Evolutionary conservation across 2,329 filamentous ascomycete genomes (phyloP).

Genomic region (Grosmannia huntii): DNA sequence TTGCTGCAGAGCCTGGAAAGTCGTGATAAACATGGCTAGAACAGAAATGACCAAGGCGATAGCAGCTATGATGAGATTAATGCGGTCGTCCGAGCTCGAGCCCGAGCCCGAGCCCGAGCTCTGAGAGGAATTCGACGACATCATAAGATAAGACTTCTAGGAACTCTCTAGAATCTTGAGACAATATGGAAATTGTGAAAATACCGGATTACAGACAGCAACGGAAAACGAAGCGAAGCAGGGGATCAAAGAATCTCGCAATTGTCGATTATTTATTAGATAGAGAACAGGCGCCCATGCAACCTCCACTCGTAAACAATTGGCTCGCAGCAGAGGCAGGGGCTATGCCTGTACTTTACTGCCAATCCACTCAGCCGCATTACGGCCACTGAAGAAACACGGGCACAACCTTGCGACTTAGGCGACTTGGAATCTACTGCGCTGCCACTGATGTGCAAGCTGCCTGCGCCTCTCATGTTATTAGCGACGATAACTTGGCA

Average conservation of each 20-base stretch:
- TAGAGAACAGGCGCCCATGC: not conserved
- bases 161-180: not conserved
- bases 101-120: not conserved
- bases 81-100: conserved; percentile 17
- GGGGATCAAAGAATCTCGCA: not conserved
- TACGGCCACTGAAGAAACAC: not conserved
- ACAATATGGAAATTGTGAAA: not conserved
- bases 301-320: not conserved
- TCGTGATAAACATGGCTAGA: conserved; percentile 30
- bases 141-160: not conserved
- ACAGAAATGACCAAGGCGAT: conserved; percentile 33
- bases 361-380: not conserved
- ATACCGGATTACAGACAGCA: not conserved
- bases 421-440: not conserved
- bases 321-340: not conserved
- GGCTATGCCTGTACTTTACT: not conserved
- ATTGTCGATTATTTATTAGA: not conserved
- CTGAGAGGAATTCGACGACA: not conserved
- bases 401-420: not conserved
- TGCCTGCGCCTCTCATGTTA: not conserved
- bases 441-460: not conserved
- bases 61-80: conserved; percentile 21
- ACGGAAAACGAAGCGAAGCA: not conserved
- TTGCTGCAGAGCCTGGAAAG: conserved; percentile 36
- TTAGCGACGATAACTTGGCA: not conserved